Conservation (phyloP, 2,329 filamentous ascomycete genomes). For the Fusarium mundagurra region DNA sequence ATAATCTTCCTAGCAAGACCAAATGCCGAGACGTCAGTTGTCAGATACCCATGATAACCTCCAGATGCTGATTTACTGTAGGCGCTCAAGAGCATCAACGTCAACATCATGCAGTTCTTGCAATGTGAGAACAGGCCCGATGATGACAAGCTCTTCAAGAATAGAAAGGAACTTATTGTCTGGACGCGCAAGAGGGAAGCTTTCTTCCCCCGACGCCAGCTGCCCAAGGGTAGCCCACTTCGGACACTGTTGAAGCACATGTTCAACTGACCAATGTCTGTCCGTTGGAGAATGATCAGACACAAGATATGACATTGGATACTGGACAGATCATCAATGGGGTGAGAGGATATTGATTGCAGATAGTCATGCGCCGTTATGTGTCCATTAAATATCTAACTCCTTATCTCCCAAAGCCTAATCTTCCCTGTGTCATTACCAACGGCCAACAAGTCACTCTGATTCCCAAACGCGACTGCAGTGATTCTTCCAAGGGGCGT, state of each 20-base stretch:
- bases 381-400: constrained; percentile 53
- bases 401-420: constrained; percentile 87
- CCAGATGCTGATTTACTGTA: constrained; percentile 33
- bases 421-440: constrained; percentile 91
- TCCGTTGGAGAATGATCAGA: neutral
- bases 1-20: constrained; percentile 52
- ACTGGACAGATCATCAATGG: neutral
- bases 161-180: constrained; percentile 41
- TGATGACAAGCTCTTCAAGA: constrained; percentile 48
- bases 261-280: neutral
- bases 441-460: constrained; percentile 79
- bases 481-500: constrained; percentile 89
- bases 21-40: constrained; percentile 56
- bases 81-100: constrained; percentile 54
- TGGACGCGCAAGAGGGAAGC: constrained; percentile 18
- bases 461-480: constrained; percentile 72
- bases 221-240: constrained; percentile 53
- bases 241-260: constrained; percentile 24
- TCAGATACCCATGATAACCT: neutral
- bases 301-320: neutral
- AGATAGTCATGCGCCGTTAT: constrained; percentile 33
- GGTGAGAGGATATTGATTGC: neutral
- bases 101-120: constrained; percentile 64
- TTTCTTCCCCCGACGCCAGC: constrained; percentile 50
- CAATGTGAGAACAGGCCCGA: constrained; percentile 42